Base-by-base conservation (phyloP, 2,329 filamentous ascomycete genomes). In the Sporothrix brasiliensis region DNA sequence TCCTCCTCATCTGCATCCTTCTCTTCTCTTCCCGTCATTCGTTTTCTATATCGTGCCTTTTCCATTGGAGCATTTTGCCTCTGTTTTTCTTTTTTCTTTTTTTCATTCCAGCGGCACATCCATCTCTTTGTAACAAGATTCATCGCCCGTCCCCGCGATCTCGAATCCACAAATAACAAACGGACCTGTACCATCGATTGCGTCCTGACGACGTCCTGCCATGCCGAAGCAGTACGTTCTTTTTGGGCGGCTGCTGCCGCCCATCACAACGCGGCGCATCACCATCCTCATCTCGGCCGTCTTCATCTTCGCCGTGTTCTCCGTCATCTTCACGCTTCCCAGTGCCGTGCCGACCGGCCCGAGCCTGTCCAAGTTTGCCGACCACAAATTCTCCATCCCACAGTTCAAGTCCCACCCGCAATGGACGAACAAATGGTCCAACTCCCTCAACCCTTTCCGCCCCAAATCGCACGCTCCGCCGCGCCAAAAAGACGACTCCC, bases 401-500 rank as follows among this genome's bases (percentile, higher is more conserved):
- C 83, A 82, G 73, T 79, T 85, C 67, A 83, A 82, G 70, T 73
- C 82, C 41, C 82, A 83, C 67, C 67, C 75, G 10, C 73, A 73
- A 77, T 83, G 73, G 76, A 82, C 83, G 66, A 71, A 69, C 44
- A 73, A 73, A 76, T 83, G 72, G 76, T 85, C 82, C 76, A 86
- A 80, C 75, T 81, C 82, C 24, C 80, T 86, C 74, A 90, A 90
- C 74, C 91, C 89, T 0, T 94, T 94, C 79, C 85, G 86, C 53
- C 86, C 87, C 53, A 86, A 89, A 24, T 86, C 88, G 13, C 92
- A 96, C 78, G 86, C 88, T 72, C 91, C 91, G 21, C 87, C 90
- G 2, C 86, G 89, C 68, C 91, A 94, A 78, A 87, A 88, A 73
- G 92, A 94, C 79, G 94, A 92, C 77, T 91, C 91, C 5, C 89